Conservation (phyloP, 768 basidiomycete genomes). For the Kwoniella sp. region DNA sequence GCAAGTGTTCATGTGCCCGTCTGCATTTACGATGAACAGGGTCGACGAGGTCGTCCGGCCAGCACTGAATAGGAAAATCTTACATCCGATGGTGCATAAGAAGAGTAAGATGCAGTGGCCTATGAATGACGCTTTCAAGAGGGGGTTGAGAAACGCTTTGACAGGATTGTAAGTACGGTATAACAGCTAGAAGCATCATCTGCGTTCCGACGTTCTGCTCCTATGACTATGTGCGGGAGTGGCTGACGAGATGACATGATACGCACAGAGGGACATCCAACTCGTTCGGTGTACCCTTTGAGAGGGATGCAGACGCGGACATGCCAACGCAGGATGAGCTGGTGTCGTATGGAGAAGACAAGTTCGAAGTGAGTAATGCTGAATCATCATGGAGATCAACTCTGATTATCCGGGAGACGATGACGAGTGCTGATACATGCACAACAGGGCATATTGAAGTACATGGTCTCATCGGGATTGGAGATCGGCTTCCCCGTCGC, state of each 20-base stretch:
- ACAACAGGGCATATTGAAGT: conserved; percentile 86
- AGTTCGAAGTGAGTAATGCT: conserved; percentile 46
- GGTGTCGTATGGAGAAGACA: conserved; percentile 45
- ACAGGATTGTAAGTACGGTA: conserved; percentile 53
- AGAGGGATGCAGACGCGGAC: conserved; percentile 20
- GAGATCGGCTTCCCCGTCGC: conserved; percentile 68
- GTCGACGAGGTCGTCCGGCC: conserved; percentile 33
- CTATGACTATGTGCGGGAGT: too few relatives aligned
- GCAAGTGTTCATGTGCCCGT: too few relatives aligned
- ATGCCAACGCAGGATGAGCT: conserved; percentile 34
- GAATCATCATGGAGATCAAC: neutral
- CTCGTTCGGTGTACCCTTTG: conserved; percentile 52
- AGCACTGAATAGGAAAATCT: conserved; percentile 36
- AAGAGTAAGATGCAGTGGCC: conserved; percentile 34
- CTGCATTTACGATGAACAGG: conserved; percentile 12
- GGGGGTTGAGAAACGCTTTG: conserved; percentile 49
- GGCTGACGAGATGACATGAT: neutral
- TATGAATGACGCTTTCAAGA: conserved; percentile 45
- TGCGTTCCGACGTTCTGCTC: too few relatives aligned
- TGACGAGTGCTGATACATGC: neutral
- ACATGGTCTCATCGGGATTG: conserved; percentile 83
- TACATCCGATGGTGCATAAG: conserved; percentile 27
- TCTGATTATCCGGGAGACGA: too few relatives aligned
- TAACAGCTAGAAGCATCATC: too few relatives aligned
- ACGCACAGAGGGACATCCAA: conserved; percentile 44